A percentile compares a stretch with the other conserved stretches of the same genome.
Evolutionary conservation across 2,329 filamentous ascomycete species (phyloP).

Genomic region (Coniochaeta pulveracea): DNA sequence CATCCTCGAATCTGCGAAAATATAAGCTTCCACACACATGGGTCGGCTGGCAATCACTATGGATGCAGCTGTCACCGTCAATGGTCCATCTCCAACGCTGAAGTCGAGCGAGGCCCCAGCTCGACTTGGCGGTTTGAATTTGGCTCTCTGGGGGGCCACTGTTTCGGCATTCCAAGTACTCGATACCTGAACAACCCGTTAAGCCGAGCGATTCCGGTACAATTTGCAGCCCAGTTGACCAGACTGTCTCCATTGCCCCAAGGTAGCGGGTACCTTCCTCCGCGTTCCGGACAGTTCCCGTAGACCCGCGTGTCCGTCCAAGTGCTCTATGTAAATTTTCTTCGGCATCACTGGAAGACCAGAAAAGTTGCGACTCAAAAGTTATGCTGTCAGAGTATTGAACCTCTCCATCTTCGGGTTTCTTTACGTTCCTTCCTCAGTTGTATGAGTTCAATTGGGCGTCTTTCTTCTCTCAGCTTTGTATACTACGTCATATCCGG

Average conservation of each 20-base stretch:
- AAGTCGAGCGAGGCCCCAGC: no score
- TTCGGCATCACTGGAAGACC: constrained; percentile 4
- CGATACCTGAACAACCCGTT: neutral
- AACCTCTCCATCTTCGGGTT: neutral
- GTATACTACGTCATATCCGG: constrained; percentile 2
- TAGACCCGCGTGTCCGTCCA: constrained; percentile 1
- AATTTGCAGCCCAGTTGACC: no score
- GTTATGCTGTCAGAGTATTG: constrained; percentile 2
- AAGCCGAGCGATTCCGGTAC: neutral
- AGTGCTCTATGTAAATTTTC: constrained; percentile 3
- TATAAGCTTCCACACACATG: no score
- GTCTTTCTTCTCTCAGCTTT: constrained; percentile 1
- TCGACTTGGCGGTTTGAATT: no score
- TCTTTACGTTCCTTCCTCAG: constrained; percentile 1
- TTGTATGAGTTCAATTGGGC: constrained; percentile 1
- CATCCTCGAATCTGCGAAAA: no score
- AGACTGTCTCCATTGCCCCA: no score
- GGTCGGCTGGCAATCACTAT: no score
- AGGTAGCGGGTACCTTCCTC: neutral
- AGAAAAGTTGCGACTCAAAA: constrained; percentile 1
- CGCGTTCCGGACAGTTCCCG: constrained; percentile 2
- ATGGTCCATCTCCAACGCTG: no score
- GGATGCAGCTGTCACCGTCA: no score
- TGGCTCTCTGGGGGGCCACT: no score
- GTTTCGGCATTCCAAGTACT: neutral